Conservation (phyloP, 306 rosid species). For the Vigna nakashimae region DNA sequence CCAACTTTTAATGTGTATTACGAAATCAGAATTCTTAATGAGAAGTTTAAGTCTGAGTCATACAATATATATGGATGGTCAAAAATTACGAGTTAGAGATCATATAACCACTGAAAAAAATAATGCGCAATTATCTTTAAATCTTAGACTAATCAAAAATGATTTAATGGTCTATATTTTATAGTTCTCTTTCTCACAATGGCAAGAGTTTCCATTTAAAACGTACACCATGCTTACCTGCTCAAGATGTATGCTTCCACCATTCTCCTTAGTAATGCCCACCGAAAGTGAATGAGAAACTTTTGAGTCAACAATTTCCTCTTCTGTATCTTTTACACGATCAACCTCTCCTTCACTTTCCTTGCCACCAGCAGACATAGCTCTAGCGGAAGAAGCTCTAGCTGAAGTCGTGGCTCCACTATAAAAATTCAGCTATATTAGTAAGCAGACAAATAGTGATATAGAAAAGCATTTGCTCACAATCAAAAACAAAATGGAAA, state of each 20-base stretch:
- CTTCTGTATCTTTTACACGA: constrained; percentile 50
- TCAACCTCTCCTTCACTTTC: constrained; percentile 60
- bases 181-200: background rate
- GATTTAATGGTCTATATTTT: background rate
- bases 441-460: constrained; percentile 37
- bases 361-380: constrained; percentile 53
- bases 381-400: constrained; percentile 48
- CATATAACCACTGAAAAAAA: background rate
- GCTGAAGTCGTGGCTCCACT: constrained; percentile 57
- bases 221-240: constrained; percentile 58
- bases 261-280: constrained; percentile 72
- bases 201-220: background rate
- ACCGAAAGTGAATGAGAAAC: constrained; percentile 62
- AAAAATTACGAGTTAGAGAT: background rate
- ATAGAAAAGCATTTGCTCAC: background rate
- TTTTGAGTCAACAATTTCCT: constrained; percentile 51
- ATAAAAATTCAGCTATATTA: constrained; percentile 31
- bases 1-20: too few species aligned
- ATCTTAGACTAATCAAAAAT: background rate
- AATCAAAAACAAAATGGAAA: constrained; percentile 9
- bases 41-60: background rate
- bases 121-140: background rate
- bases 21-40: too few species aligned
- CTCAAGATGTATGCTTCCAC: constrained; percentile 63
- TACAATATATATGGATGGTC: background rate